Evolutionary conservation across 2,329 filamentous ascomycete species (phyloP).

Genomic region (Septoria petroselini): DNA sequence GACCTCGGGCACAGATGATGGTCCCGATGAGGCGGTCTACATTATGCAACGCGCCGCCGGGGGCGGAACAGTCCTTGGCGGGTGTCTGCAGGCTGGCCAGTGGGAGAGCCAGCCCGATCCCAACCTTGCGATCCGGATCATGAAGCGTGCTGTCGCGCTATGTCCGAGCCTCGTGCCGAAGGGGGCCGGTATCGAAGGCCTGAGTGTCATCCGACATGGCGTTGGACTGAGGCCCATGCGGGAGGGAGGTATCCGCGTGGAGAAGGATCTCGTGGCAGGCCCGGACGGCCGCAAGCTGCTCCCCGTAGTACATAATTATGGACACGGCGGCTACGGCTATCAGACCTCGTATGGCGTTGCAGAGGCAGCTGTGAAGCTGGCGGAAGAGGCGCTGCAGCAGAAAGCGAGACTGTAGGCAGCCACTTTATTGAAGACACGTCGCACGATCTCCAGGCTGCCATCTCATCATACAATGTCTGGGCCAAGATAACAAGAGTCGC

Average conservation of each 20-base stretch:
- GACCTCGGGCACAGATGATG: constrained; percentile 70
- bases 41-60: constrained; percentile 75
- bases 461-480: no score
- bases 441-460: no score
- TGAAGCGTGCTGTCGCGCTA: constrained; percentile 68
- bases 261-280: constrained; percentile 64
- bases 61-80: constrained; percentile 85
- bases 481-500: no score
- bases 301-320: constrained; percentile 80
- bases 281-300: constrained; percentile 40
- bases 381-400: constrained; percentile 34
- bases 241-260: constrained; percentile 69
- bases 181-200: constrained; percentile 66
- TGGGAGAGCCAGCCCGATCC: constrained; percentile 79
- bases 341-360: constrained; percentile 47
- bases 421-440: no score
- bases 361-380: constrained; percentile 42
- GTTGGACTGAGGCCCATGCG: constrained; percentile 78
- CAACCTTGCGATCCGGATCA: constrained; percentile 76
- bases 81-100: constrained; percentile 73
- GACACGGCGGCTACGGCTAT: constrained; percentile 75
- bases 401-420: constrained; percentile 32
- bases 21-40: constrained; percentile 69
- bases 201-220: constrained; percentile 75
- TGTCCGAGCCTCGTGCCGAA: constrained; percentile 60